Conservation (phyloP, 2,329 filamentous ascomycete species). For the Diaporthe capsici region DNA sequence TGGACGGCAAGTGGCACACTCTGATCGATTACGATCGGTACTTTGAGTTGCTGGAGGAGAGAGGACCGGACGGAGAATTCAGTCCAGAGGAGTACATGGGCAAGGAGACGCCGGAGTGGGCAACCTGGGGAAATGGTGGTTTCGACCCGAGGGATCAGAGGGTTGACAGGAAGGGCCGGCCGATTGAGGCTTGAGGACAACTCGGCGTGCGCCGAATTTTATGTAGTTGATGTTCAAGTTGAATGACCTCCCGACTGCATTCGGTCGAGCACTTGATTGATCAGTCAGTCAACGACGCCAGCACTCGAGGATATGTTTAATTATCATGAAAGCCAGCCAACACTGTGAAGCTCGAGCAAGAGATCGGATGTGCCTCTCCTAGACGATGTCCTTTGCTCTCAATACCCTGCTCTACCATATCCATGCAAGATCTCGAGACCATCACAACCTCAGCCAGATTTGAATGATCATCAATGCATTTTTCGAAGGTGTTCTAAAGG, state of each 20-base stretch:
- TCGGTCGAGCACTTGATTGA: background rate
- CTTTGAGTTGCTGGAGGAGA: conserved; percentile 84
- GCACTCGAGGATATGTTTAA: background rate
- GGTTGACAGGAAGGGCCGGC: conserved; percentile 87
- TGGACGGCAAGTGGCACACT: conserved; percentile 88
- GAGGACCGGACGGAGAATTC: conserved; percentile 77
- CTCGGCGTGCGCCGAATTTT: background rate
- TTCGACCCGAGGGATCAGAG: conserved; percentile 93
- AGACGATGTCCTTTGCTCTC: background rate
- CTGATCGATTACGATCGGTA: conserved; percentile 91
- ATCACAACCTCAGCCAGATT: background rate
- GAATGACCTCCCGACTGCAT: background rate
- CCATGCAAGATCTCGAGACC: background rate
- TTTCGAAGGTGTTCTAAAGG: conserved; percentile 32
- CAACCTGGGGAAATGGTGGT: conserved; percentile 92
- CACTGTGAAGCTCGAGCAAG: background rate
- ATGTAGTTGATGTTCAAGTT: background rate
- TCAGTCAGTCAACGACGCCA: background rate
- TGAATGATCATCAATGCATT: conserved; percentile 37
- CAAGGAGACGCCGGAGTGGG: conserved; percentile 90
- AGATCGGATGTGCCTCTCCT: background rate
- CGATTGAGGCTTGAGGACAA: conserved; percentile 59
- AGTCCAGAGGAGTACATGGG: conserved; percentile 92
- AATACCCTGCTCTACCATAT: background rate
- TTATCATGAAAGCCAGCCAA: background rate